Base-by-base conservation (phyloP, 2,329 filamentous ascomycete genomes). In the Hirsutella thompsonii region DNA sequence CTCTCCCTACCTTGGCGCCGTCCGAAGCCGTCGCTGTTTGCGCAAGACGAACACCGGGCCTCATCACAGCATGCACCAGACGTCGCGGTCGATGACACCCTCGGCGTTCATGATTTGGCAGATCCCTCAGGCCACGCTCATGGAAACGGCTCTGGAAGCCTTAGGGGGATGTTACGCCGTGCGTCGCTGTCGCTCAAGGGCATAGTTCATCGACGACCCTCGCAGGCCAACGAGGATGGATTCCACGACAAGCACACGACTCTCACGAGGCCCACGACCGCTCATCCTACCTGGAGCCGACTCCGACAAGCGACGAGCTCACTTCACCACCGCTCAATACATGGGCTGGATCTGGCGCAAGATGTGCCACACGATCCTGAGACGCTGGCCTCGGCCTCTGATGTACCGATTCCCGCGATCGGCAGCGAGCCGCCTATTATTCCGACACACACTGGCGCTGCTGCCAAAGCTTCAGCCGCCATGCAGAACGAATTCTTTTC, bases 401-500 rank as follows among this genome's bases (percentile, higher is more conserved):
- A 53, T 16, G 42, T 59, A n/a, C 65, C 67, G 0, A 55, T 72
- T 4, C 71, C 72, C 2, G 71, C 70, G 3, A 58, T 66, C 42
- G 67, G 67, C 23, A 61, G 62, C 26, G 72, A 71, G 42, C 77
- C 77, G 4, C 76, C 77, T 0, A 59, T 78, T 43, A 79, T 81
- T 21, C 77, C 77, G 3, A 61, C 62, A 10, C 69, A 77, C 41
- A 72, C 68, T 0, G 76, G 77, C 29, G 72, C 68, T n/a, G 75
- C 74, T 2, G 76, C 76, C 23, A 75, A 78, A 43, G 72, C 76
- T 8, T 70, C 76, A 0, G 75, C 72, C 3, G 76, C 74, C 10
- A 64, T 74, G 42, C 73, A 79, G 49, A 76, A 77, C 48, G 70
- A 76, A 40, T 66, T 61, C 36, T 48, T 66, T 5, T 57, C 55